These are phyloP conservation scores for Sambucus nigra DNA, from an alignment of 129 eudicot species.

Conservation along the genomic window DNA sequence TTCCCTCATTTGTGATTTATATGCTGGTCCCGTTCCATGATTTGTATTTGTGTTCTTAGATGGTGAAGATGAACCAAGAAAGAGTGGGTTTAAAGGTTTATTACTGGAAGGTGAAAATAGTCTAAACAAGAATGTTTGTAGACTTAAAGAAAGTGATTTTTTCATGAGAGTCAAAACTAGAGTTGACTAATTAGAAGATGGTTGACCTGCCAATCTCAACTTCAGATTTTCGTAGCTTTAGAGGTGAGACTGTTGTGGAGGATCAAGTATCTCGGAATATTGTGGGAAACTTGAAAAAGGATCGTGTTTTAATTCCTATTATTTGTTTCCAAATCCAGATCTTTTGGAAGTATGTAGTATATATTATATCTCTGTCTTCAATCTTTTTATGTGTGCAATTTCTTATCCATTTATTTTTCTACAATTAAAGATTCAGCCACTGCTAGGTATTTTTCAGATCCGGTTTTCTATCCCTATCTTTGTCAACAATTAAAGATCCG, in stretches of 20 bases:
- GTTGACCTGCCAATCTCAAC: conserved; percentile 19
- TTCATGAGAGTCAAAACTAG: conserved; percentile 39
- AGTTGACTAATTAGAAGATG: conserved; percentile 29
- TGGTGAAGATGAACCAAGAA: conserved; percentile 40
- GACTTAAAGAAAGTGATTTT: conserved; percentile 47
- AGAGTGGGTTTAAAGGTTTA: conserved; percentile 28
- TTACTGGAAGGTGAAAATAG: conserved; percentile 22
- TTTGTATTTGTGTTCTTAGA: conserved; percentile 21
- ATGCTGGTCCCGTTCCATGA: too few relatives aligned
- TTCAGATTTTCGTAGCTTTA: conserved; percentile 14
- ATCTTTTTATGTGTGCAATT: too few relatives aligned
- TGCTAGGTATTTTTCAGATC: too few relatives aligned
- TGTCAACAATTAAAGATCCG: too few relatives aligned
- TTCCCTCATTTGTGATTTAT: too few relatives aligned
- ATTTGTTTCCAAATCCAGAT: too few relatives aligned
- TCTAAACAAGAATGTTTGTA: conserved; percentile 19
- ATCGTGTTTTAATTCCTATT: conserved; percentile 13
- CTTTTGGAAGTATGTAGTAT: too few relatives aligned
- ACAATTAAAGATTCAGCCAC: too few relatives aligned
- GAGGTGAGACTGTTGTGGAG: not conserved
- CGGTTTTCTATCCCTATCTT: too few relatives aligned
- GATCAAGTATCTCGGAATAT: not conserved
- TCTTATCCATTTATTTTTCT: too few relatives aligned
- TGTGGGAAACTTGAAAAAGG: conserved; percentile 8
- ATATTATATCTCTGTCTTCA: too few relatives aligned